phyloP scores from a whole-genome alignment of 805 yeast genomes.

The Candida adriatica region DNA sequence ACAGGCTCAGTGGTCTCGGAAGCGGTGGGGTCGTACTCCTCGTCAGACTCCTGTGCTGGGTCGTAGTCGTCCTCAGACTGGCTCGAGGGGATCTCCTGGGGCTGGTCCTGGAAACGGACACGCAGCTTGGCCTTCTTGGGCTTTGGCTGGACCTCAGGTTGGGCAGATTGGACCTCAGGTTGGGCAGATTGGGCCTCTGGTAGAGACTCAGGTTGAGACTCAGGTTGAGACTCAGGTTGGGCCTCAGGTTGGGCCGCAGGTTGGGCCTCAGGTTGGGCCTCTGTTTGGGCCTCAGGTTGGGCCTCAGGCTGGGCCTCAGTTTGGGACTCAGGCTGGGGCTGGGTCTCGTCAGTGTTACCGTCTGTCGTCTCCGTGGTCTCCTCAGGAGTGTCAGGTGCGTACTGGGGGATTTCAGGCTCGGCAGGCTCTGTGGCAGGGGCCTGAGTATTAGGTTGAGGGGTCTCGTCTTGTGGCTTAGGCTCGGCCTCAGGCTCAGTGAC shows the following conservation, averaged over 20 bases:
- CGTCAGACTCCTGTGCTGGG: neutral
- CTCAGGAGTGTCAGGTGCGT: too few species aligned
- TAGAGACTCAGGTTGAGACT: neutral
- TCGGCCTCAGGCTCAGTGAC: too few species aligned
- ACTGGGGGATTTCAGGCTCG: too few species aligned
- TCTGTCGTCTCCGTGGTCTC: too few species aligned
- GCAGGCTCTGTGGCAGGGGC: too few species aligned
- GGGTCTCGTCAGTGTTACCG: too few species aligned
- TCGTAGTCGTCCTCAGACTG: too few species aligned
- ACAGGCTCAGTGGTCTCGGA: constrained; percentile 1
- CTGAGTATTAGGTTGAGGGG: too few species aligned
- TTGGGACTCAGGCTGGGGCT: neutral
- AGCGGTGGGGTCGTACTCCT: neutral
- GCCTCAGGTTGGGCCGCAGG: neutral
- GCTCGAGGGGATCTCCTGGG: too few species aligned
- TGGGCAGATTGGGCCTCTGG: neutral
- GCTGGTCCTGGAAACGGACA: too few species aligned
- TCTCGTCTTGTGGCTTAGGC: too few species aligned
- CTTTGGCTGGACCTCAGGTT: neutral
- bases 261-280: neutral
- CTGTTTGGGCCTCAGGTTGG: constrained; percentile 3
- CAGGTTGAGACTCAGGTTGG: neutral
- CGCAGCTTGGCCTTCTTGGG: neutral
- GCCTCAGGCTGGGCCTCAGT: constrained; percentile 5
- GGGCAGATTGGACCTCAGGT: neutral